Evolutionary conservation across 306 rosid genomes (phyloP).

Genomic region (Dryas alaskensis): DNA sequence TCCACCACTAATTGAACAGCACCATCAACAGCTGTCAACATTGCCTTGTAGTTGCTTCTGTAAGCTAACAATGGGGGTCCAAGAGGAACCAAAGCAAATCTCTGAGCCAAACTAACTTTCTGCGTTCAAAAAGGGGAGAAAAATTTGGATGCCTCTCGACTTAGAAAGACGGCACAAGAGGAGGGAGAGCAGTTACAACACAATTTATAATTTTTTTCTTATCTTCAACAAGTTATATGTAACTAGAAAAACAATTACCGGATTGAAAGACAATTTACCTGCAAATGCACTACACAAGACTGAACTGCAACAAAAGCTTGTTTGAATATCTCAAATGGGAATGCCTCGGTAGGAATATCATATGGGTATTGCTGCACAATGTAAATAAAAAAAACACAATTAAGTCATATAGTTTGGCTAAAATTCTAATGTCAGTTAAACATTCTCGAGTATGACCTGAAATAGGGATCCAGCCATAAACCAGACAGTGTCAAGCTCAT

Average conservation of each 20-base stretch:
- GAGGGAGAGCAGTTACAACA: background rate
- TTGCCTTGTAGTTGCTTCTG: slow-evolving; percentile 82
- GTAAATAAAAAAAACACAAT: slow-evolving; percentile 28
- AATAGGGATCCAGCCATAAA: slow-evolving; percentile 99
- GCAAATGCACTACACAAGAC: slow-evolving; percentile 97
- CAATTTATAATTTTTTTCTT: background rate
- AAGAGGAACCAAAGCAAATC: slow-evolving; percentile 96
- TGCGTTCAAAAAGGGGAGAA: slow-evolving; percentile 32
- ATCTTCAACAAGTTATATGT: background rate
- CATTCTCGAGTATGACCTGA: slow-evolving; percentile 49
- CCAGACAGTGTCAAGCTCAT: slow-evolving; percentile 97
- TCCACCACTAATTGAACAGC: slow-evolving; percentile 86
- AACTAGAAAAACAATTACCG: background rate
- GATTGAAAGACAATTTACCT: slow-evolving; percentile 42
- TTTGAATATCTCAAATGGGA: slow-evolving; percentile 91
- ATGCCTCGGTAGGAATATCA: slow-evolving; percentile 96
- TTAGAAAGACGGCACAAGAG: background rate
- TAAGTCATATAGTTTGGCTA: slow-evolving; percentile 2
- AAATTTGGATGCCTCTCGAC: background rate
- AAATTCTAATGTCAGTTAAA: slow-evolving; percentile 12
- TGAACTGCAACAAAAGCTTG: slow-evolving; percentile 99
- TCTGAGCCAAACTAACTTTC: slow-evolving; percentile 97
- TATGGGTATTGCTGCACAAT: slow-evolving; percentile 91
- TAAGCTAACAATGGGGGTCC: slow-evolving; percentile 94
- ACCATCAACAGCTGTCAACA: slow-evolving; percentile 75